These are phyloP conservation scores for Patellifolia procumbens DNA, from an alignment of 179 eudicot species.

Conservation along the genomic window DNA sequence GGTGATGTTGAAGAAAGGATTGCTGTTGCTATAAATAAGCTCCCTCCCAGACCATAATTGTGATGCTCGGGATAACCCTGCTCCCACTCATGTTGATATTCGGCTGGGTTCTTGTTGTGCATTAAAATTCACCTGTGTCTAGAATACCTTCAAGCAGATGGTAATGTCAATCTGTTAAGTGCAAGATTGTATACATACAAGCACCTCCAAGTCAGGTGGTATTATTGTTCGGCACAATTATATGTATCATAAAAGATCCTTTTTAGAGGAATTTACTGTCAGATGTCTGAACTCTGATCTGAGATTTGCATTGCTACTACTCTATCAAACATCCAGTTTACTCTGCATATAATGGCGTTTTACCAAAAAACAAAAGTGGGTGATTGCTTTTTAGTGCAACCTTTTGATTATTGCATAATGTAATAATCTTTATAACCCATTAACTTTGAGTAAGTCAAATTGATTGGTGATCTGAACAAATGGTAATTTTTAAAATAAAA, in stretches of 20 bases:
- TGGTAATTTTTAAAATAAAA: too few relatives aligned
- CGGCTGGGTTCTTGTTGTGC: conserved; percentile 2
- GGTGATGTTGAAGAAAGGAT: conserved; percentile 69
- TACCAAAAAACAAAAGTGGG: too few relatives aligned
- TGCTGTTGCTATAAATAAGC: conserved; percentile 63
- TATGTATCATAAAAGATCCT: too few relatives aligned
- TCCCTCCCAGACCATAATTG: conserved; percentile 39
- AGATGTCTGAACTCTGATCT: too few relatives aligned
- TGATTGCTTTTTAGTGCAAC: too few relatives aligned
- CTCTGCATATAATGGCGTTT: too few relatives aligned
- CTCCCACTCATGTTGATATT: not conserved
- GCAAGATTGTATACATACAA: not conserved
- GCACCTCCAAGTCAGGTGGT: not conserved
- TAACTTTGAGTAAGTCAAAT: too few relatives aligned
- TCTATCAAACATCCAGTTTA: too few relatives aligned
- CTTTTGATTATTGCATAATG: too few relatives aligned
- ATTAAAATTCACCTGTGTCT: not conserved
- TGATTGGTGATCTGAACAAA: too few relatives aligned
- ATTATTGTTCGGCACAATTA: not conserved
- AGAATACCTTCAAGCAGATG: not conserved
- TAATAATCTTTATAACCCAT: too few relatives aligned
- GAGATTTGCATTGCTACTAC: not conserved
- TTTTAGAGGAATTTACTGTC: too few relatives aligned
- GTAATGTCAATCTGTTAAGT: not conserved
- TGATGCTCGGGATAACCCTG: not conserved